Evolutionary conservation across 2,329 filamentous ascomycete species (phyloP).

Genomic region (Knufia fluminis): DNA sequence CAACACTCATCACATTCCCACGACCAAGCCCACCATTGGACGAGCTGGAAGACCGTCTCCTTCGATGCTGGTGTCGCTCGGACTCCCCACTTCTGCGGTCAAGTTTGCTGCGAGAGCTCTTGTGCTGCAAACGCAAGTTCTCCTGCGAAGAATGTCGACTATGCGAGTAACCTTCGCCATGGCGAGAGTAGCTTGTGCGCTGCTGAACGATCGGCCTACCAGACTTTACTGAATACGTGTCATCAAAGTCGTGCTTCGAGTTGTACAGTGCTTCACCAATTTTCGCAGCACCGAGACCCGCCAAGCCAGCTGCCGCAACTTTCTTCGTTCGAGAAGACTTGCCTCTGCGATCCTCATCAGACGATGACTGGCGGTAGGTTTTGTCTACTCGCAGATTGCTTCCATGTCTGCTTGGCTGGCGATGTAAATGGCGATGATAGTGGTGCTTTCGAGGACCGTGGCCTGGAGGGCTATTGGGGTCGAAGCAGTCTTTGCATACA

Average conservation of each 20-base stretch:
- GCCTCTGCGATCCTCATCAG: conserved; percentile 38
- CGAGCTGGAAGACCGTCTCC: conserved; percentile 14
- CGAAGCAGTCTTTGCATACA: conserved; percentile 57
- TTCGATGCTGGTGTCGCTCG: background rate
- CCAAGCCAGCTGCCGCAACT: conserved; percentile 44
- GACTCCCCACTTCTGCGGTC: conserved; percentile 9
- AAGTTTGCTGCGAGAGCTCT: conserved; percentile 25
- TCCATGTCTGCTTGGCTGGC: conserved; percentile 28
- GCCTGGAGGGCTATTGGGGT: conserved; percentile 46
- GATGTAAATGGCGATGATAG: conserved; percentile 32
- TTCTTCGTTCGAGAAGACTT: conserved; percentile 39
- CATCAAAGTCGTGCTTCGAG: conserved; percentile 47
- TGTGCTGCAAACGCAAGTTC: conserved; percentile 24
- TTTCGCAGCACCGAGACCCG: conserved; percentile 44
- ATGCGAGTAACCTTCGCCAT: conserved; percentile 26
- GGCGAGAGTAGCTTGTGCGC: conserved; percentile 22
- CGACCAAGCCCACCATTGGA: conserved; percentile 13
- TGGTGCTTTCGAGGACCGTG: conserved; percentile 55
- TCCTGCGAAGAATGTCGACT: conserved; percentile 32
- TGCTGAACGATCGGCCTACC: conserved; percentile 33
- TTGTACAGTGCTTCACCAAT: conserved; percentile 46
- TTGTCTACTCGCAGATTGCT: conserved; percentile 47
- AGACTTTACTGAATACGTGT: conserved; percentile 51
- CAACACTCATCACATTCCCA: conserved; percentile 31
- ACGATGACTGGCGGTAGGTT: conserved; percentile 47